A percentile compares a stretch with the other conserved stretches of the same genome.
Conservation (phyloP, 2,329 filamentous ascomycete species). For the Penicillium sp. region DNA sequence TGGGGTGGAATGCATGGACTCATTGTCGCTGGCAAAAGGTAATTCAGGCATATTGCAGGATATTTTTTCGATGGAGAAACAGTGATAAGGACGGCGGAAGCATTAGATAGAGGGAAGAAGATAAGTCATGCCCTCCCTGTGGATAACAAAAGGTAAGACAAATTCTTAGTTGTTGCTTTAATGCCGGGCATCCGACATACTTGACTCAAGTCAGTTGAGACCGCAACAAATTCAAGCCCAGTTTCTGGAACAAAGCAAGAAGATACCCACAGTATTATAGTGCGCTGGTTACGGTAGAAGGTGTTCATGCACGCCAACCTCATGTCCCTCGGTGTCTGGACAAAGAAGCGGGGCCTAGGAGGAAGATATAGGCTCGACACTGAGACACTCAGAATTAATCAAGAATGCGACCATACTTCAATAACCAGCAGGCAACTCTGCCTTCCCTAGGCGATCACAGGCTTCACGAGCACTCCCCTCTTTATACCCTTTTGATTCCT, state of each 20-base stretch:
- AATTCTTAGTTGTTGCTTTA: neutral
- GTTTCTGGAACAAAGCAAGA: neutral
- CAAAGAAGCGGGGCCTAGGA: neutral
- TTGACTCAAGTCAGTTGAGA: neutral
- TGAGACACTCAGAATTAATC: neutral
- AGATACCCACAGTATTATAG: neutral
- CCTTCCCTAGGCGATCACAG: conserved; percentile 13
- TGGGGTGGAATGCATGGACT: conserved; percentile 18
- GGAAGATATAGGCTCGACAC: neutral
- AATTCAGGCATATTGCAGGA: conserved; percentile 17
- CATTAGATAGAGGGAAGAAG: neutral
- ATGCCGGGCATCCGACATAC: neutral
- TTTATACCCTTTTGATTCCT: conserved; percentile 11
- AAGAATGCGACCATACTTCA: conserved; percentile 5
- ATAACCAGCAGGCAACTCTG: conserved; percentile 10
- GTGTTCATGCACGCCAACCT: neutral
- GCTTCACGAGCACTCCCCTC: conserved; percentile 5
- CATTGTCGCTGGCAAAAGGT: conserved; percentile 20
- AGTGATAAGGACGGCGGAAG: neutral
- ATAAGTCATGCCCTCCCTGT: neutral
- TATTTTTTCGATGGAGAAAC: neutral
- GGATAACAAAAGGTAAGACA: neutral
- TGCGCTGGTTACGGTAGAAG: neutral
- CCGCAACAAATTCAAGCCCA: neutral
- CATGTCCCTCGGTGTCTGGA: neutral